These are phyloP conservation scores for Conticribra weissflogii DNA, from an alignment of 108 stramenopile genomes.

Conservation along the genomic window DNA sequence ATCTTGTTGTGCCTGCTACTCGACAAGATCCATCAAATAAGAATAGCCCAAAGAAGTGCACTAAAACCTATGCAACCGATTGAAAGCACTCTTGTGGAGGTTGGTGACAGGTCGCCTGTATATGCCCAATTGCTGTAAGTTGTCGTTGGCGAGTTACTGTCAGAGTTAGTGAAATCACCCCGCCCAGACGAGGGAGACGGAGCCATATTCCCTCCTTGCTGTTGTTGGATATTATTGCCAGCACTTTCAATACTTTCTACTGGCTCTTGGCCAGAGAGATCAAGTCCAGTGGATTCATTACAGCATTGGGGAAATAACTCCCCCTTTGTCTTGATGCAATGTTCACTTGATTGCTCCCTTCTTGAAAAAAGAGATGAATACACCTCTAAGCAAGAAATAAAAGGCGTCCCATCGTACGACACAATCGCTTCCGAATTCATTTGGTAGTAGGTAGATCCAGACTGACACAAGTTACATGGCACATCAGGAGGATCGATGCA, in stretches of 20 bases:
- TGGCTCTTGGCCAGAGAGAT: too few species aligned
- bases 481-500: slow-evolving; percentile 26
- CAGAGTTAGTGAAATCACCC: too few species aligned
- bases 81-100: too few species aligned
- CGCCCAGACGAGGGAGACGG: too few species aligned
- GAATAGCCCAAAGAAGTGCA: too few species aligned
- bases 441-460: slow-evolving; percentile 10
- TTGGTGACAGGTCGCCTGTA: too few species aligned
- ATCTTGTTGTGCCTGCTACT: too few species aligned
- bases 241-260: not conserved
- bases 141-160: too few species aligned
- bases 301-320: slow-evolving; percentile 31
- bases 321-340: slow-evolving; percentile 29
- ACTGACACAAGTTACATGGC: slow-evolving; percentile 38
- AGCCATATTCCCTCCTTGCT: too few species aligned
- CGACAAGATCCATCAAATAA: too few species aligned
- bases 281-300: slow-evolving; percentile 7
- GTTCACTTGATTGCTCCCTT: slow-evolving; percentile 23
- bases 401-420: slow-evolving; percentile 9
- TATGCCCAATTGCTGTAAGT: too few species aligned
- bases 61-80: too few species aligned
- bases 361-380: slow-evolving; percentile 23
- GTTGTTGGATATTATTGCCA: not conserved
- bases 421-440: slow-evolving; percentile 26
- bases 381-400: slow-evolving; percentile 27